A percentile compares a stretch with the other conserved stretches of the same genome.
Conservation (phyloP, 371 early-diverging fungal species). For the Mortierella sp. region DNA sequence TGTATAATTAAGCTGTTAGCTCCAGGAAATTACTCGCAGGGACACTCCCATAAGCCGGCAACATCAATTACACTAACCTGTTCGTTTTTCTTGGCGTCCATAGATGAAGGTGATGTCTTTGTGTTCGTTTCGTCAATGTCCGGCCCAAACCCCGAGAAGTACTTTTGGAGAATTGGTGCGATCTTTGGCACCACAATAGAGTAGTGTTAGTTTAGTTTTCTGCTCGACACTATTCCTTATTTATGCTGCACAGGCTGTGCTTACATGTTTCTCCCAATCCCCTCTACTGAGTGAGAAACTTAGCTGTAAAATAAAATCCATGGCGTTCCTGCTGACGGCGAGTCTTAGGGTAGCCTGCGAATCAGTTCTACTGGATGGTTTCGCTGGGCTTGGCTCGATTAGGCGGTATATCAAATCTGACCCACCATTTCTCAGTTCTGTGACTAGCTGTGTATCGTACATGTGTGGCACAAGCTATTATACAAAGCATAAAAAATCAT, state of each 20-base stretch:
- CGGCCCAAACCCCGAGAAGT: slow-evolving; percentile 71
- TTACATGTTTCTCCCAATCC: slow-evolving; percentile 74
- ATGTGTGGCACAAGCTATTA: slow-evolving; percentile 45
- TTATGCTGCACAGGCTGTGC: background rate
- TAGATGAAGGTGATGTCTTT: slow-evolving; percentile 23
- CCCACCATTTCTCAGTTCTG: slow-evolving; percentile 51
- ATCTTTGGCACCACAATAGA: slow-evolving; percentile 57
- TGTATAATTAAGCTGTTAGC: slow-evolving; percentile 14
- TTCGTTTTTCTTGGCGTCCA: slow-evolving; percentile 48
- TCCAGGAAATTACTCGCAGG: background rate
- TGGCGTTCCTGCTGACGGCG: slow-evolving; percentile 66
- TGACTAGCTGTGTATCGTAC: slow-evolving; percentile 52
- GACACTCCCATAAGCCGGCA: background rate
- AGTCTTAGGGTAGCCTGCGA: slow-evolving; percentile 53
- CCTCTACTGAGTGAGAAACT: slow-evolving; percentile 59
- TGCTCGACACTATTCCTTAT: no score
- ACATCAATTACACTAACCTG: slow-evolving; percentile 11
- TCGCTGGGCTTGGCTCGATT: slow-evolving; percentile 39
- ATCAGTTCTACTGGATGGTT: slow-evolving; percentile 19
- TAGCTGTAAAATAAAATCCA: slow-evolving; percentile 67
- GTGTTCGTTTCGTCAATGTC: slow-evolving; percentile 43
- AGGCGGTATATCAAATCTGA: slow-evolving; percentile 44
- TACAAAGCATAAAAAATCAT: background rate
- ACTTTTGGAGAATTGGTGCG: slow-evolving; percentile 71
- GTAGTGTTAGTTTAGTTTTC: background rate